Conservation (phyloP, 2,329 filamentous ascomycete genomes). For the Aspergillus sp. region DNA sequence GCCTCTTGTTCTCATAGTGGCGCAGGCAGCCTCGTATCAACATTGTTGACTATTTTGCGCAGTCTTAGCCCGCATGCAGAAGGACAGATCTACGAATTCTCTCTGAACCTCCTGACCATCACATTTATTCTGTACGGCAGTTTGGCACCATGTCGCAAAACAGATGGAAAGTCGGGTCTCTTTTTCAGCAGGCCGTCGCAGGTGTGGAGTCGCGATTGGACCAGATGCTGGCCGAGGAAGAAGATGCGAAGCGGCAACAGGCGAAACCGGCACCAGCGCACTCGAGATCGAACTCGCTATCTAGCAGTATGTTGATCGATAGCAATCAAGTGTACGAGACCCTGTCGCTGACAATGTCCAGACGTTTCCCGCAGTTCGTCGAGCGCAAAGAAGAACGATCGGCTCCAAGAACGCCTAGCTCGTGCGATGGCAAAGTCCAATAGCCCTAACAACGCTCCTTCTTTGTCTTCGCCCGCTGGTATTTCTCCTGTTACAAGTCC, state of each 20-base stretch:
- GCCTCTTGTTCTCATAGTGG: conserved; percentile 16
- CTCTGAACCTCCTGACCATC: background rate
- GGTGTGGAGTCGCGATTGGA: conserved; percentile 93
- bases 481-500: conserved; percentile 59
- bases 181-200: conserved; percentile 87
- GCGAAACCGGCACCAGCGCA: conserved; percentile 32
- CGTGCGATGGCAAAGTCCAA: conserved; percentile 80
- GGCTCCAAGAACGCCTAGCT: conserved; percentile 86
- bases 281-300: conserved; percentile 45
- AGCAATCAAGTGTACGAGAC: background rate
- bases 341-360: conserved; percentile 36
- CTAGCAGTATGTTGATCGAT: conserved; percentile 34
- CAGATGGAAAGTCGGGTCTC: conserved; percentile 70
- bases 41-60: conserved; percentile 3
- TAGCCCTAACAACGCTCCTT: conserved; percentile 52
- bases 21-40: conserved; percentile 18
- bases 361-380: conserved; percentile 67
- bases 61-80: background rate
- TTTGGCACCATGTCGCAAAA: conserved; percentile 39
- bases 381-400: conserved; percentile 72
- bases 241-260: conserved; percentile 24
- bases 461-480: conserved; percentile 53
- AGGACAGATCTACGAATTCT: background rate
- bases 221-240: conserved; percentile 83
- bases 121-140: background rate